A percentile compares a stretch with the other conserved stretches of the same genome.
Conservation (phyloP, 805 yeast species). For the Tetrapisispora iriomotensis region DNA sequence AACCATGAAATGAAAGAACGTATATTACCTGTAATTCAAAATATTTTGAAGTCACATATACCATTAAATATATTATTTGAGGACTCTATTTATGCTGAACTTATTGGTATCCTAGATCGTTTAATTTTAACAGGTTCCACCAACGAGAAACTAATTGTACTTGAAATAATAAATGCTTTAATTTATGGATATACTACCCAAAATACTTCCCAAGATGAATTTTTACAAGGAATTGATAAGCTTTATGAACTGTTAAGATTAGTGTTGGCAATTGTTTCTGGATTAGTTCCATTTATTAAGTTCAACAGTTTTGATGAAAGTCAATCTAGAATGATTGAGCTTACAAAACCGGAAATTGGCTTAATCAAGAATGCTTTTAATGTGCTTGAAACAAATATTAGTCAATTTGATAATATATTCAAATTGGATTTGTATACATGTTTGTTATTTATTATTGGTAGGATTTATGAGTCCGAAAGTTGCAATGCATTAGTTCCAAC, state of each 20-base stretch:
- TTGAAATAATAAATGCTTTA: slow-evolving; percentile 50
- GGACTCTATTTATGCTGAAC: slow-evolving; percentile 63
- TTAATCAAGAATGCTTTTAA: slow-evolving; percentile 41
- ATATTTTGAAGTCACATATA: slow-evolving; percentile 46
- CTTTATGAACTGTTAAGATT: slow-evolving; percentile 73
- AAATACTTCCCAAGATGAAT: slow-evolving; percentile 31
- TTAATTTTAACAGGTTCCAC: slow-evolving; percentile 47
- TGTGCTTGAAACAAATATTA: slow-evolving; percentile 52
- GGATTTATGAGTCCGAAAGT: slow-evolving; percentile 38
- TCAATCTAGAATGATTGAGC: neutral
- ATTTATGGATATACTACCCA: slow-evolving; percentile 34
- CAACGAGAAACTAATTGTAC: slow-evolving; percentile 38
- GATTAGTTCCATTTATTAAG: slow-evolving; percentile 49
- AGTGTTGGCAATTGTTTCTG: slow-evolving; percentile 51
- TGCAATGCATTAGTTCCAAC: slow-evolving; percentile 40
- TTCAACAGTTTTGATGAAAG: slow-evolving; percentile 27
- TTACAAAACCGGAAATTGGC: slow-evolving; percentile 27
- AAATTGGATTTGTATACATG: slow-evolving; percentile 65
- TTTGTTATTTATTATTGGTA: slow-evolving; percentile 50
- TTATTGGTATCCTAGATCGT: slow-evolving; percentile 67
- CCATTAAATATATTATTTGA: slow-evolving; percentile 52
- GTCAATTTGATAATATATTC: slow-evolving; percentile 56
- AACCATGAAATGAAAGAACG: slow-evolving; percentile 21
- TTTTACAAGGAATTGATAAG: slow-evolving; percentile 58
- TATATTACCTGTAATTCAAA: slow-evolving; percentile 42